Evolutionary conservation across 2,329 filamentous ascomycete species (phyloP).

Genomic region (Clarireedia paspali): DNA sequence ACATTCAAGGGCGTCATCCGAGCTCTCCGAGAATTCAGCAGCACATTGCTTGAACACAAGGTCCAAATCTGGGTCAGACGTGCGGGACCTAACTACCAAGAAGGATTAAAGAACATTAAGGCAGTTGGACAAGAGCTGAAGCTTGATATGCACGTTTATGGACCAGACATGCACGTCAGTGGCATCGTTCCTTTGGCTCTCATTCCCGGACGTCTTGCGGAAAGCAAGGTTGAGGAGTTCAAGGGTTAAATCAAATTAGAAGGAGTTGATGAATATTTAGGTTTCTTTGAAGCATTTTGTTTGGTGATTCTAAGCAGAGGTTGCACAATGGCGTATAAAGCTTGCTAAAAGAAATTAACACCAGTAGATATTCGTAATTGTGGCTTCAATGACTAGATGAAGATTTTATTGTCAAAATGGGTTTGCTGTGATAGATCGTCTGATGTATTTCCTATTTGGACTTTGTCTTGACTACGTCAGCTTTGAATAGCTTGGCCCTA

Average conservation of each 20-base stretch:
- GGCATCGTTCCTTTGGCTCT: slow-evolving; percentile 94
- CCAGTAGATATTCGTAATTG: slow-evolving; percentile 28
- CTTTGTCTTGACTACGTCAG: too few species aligned
- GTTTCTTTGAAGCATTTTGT: slow-evolving; percentile 19
- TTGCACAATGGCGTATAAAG: slow-evolving; percentile 22
- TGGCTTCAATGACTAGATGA: slow-evolving; percentile 2
- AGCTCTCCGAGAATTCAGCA: slow-evolving; percentile 83
- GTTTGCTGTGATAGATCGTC: neutral
- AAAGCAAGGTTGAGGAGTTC: slow-evolving; percentile 54
- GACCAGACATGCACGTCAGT: slow-evolving; percentile 79
- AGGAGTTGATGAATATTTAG: slow-evolving; percentile 15
- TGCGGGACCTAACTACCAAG: slow-evolving; percentile 97
- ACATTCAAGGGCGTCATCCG: slow-evolving; percentile 99
- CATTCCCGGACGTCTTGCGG: slow-evolving; percentile 54
- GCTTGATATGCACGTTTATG: slow-evolving; percentile 87
- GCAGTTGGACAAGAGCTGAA: slow-evolving; percentile 87
- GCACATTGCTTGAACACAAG: slow-evolving; percentile 87
- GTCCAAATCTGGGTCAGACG: slow-evolving; percentile 92
- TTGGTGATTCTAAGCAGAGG: slow-evolving; percentile 9
- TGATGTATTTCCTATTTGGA: neutral
- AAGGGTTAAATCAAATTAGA: slow-evolving; percentile 19
- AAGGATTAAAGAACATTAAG: slow-evolving; percentile 99
- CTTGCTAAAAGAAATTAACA: slow-evolving; percentile 21
- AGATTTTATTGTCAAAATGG: neutral
- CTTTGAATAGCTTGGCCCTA: too few species aligned